Conservation (phyloP, 176 grass and related monocot genomes). For the Eleusine coracana region DNA sequence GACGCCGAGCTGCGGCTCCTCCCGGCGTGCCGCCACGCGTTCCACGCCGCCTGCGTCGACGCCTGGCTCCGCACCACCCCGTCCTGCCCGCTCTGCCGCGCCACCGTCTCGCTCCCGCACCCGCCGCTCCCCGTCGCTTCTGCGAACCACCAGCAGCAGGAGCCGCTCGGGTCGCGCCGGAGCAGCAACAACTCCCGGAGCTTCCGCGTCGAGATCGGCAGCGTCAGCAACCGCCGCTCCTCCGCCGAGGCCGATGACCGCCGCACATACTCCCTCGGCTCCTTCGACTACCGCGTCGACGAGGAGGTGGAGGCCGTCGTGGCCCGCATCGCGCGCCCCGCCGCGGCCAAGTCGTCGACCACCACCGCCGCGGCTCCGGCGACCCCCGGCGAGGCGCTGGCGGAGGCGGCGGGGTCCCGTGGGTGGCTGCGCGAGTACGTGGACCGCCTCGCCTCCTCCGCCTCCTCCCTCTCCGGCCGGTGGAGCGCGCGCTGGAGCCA, state of each 20-base stretch:
- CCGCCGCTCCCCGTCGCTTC: constrained; percentile 46
- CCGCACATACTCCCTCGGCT: constrained; percentile 74
- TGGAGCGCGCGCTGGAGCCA: constrained; percentile 85
- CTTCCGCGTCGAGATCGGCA: constrained; percentile 89
- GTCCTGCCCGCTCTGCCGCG: constrained; percentile 91
- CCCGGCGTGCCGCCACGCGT: constrained; percentile 86
- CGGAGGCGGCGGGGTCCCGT: constrained; percentile 72
- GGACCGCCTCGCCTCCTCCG: constrained; percentile 76
- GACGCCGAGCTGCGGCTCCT: constrained; percentile 85
- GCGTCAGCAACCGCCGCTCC: constrained; percentile 69
- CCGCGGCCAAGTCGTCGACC: constrained; percentile 1
- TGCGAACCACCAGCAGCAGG: neutral
- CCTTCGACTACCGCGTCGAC: constrained; percentile 85
- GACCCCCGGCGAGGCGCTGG: constrained; percentile 59
- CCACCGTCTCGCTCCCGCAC: constrained; percentile 65
- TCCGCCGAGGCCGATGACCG: constrained; percentile 44
- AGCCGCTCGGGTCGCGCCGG: constrained; percentile 28
- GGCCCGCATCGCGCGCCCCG: constrained; percentile 52
- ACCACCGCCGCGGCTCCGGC: neutral
- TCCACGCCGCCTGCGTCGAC: constrained; percentile 86
- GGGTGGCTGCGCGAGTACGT: constrained; percentile 90
- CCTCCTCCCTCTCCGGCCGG: constrained; percentile 67
- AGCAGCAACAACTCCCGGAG: constrained; percentile 52
- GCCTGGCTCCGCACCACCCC: constrained; percentile 85
- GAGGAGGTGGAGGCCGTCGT: constrained; percentile 87